Evolutionary conservation across 805 yeast genomes (phyloP), one percentile per base, ranked within the genome.

Genomic region (Lipomyces mesembrius): DNA sequence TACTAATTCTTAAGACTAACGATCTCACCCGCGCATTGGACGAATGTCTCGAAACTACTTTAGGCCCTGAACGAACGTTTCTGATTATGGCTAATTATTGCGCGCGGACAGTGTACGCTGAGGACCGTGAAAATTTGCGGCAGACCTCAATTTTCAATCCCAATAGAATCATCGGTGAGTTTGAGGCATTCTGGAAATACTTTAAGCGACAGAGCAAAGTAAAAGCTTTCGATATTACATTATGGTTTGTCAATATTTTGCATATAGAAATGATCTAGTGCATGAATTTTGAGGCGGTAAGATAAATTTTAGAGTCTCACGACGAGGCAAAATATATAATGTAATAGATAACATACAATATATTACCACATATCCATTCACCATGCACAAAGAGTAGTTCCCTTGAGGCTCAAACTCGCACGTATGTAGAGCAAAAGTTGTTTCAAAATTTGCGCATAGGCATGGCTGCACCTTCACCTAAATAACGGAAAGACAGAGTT

Each of bases 11-110:
- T 74, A 95, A 95, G 76, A 96, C 99, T 0, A 95, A 95, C 76
- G 99, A 95, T 79, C 82, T 95, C 60, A 92, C 97, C 0, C 83
- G 99, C 73, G 89, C 88, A 73, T 81, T 95, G 59, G 99, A 95
- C 77, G 98, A 94, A 74, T 82, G 85, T 63, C 82, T 94, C 64
- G 85, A 89, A 58, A 87, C 88, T 68, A 96, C 97, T 0, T 78
- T 93, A 57, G 98, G 98, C 0, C 88, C 90, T 5, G 94, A 91
- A 74, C 82, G 97, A 60, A 90, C 97, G 0, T 94, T 95, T 72
- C 79, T 93, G 71, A 91, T 95, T 55, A 84, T 95, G 89, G 95
- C 97, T 1, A 85, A 86, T 39, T 94, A 95, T 77, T 95, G 98
- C 80, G 93, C 98, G 0, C 79, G 80, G 29, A 86, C 92, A 0